A percentile compares a stretch with the other conserved stretches of the same genome.
Conservation (phyloP, 2,329 filamentous ascomycete genomes). For the Neofusicoccum umdonicola region DNA sequence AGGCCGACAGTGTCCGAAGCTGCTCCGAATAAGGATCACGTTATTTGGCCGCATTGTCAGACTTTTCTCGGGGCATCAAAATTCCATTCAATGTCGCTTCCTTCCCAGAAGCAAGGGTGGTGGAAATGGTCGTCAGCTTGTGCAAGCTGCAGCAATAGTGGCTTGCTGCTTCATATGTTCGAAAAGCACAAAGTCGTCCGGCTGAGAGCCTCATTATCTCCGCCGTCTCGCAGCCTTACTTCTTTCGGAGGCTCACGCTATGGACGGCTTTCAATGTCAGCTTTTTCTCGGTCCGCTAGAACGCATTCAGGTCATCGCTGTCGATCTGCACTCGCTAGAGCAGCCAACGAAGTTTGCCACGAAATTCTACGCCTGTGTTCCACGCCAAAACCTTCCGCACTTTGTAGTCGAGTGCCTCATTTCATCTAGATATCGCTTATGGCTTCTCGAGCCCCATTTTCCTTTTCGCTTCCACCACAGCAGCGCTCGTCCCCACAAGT, state of each 20-base stretch:
- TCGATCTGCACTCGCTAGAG: neutral
- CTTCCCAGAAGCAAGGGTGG: too few relatives aligned
- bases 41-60: too few relatives aligned
- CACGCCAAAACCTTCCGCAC: neutral
- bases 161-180: neutral
- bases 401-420: too few relatives aligned
- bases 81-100: too few relatives aligned
- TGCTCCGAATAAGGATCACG: neutral
- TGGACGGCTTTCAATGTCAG: neutral
- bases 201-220: neutral
- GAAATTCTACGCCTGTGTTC: neutral
- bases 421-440: neutral
- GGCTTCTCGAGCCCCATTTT: neutral
- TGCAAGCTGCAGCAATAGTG: neutral
- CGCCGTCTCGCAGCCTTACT: neutral
- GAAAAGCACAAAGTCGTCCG: neutral
- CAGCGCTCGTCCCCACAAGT: neutral
- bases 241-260: neutral
- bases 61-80: too few relatives aligned
- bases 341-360: neutral
- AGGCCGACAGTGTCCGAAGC: too few relatives aligned
- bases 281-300: neutral
- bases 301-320: neutral
- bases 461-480: neutral
- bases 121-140: too few relatives aligned